phyloP scores from a whole-genome alignment of 139 green algal genomes.

The Micromonas pusilla region DNA sequence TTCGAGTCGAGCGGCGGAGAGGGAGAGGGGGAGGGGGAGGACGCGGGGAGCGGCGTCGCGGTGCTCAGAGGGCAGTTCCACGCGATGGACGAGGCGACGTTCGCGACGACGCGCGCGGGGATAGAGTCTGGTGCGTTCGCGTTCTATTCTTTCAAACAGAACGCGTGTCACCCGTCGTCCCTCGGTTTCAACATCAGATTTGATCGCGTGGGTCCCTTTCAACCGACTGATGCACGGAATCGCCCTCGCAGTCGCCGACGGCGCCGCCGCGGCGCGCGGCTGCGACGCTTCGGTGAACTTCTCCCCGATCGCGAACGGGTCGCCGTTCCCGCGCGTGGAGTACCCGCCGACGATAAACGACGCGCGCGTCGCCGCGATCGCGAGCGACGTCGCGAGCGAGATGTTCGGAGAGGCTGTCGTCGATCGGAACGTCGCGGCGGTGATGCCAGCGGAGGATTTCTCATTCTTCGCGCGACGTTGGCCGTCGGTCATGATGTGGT shows the following conservation, averaged over 20 bases:
- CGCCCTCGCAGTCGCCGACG: conserved; percentile 34
- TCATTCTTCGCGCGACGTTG: conserved; percentile 11
- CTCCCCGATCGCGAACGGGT: conserved; percentile 39
- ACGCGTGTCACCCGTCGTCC: no score
- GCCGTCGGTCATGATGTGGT: conserved; percentile 15
- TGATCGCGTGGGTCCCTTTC: no score
- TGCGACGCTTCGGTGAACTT: conserved; percentile 65
- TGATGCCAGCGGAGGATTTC: conserved; percentile 28
- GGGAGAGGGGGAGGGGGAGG: conserved; percentile 63
- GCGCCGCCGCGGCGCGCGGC: conserved; percentile 45
- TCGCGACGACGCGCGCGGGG: neutral
- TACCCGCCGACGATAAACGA: conserved; percentile 80
- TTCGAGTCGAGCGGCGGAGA: conserved; percentile 54
- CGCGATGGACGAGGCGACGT: conserved; percentile 32
- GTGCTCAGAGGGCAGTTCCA: conserved; percentile 67
- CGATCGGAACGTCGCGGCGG: neutral
- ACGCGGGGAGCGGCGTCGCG: conserved; percentile 72
- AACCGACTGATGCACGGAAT: no score
- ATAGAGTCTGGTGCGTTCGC: neutral
- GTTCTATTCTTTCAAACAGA: no score
- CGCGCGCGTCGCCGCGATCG: neutral
- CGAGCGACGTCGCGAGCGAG: neutral
- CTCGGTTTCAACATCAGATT: no score
- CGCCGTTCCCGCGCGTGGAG: neutral
- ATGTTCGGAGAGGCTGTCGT: neutral